Base-by-base conservation (phyloP, 768 basidiomycete species). In the Russula sp. region DNA sequence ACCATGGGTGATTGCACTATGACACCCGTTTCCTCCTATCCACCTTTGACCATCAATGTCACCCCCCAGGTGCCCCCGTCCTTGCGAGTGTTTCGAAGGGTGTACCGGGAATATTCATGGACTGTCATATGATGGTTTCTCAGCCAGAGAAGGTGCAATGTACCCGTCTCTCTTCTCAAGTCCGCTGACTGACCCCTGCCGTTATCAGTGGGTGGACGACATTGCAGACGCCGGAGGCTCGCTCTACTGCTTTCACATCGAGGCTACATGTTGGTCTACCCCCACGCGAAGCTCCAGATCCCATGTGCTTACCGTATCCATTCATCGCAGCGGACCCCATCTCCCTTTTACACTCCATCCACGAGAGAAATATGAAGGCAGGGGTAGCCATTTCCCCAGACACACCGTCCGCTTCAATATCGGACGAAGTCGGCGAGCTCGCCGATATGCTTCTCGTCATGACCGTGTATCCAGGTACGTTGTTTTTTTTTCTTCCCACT, bases 101-200 rank as follows among this genome's bases (percentile, higher is more conserved):
- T 40, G 84, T 98, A 22, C 95, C 96, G 2, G 91, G 84, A 57
- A 97, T 98, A 69, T 98, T 94, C 79, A 98, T 99, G 96, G 97
- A 99, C 75, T 98, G 95, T 75, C 97, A 99, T 76, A 98, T 98
- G 97, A 99, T 99, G 97, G 97, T 99, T 20, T 74, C 94, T 0
- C 79, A 98, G 54, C 97, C 97, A 10, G 91, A 89, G 71, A 87
- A 88, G 80, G 95, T 92, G 68, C 54, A 70, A 8, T 39, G 42
- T 34, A 16, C 32, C 42, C 10, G 18, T 42, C 18, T 51, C 44
- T 22, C 52, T 55, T 42, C 42, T 10, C 6, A 11, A 39, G 34
- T 44, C 27, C 2, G 9, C 49, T 49, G 34, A 31, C 55, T 27
- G n/a, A 48, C 10, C n/a, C 32, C 39, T 3, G 39, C n/a, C 50